phyloP scores from a whole-genome alignment of 2,329 filamentous ascomycete species.

The Sporothrix schenckii region DNA sequence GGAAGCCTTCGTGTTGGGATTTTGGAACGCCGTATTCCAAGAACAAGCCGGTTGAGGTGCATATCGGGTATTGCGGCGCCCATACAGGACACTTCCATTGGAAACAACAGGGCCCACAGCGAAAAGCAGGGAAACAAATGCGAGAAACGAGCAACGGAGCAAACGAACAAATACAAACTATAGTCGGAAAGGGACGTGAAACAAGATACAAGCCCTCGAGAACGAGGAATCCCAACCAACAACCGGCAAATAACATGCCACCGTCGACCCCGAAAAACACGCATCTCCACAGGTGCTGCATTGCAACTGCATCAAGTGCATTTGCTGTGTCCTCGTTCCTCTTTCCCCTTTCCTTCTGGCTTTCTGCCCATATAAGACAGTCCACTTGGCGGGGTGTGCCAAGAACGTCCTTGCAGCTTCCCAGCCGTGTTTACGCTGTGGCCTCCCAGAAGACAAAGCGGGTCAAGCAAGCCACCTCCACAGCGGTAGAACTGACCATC shows the following conservation, averaged over 20 bases:
- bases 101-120: neutral
- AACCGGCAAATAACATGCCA: neutral
- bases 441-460: neutral
- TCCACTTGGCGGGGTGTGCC: slow-evolving; percentile 18
- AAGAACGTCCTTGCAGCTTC: slow-evolving; percentile 6
- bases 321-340: neutral
- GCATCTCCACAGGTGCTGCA: slow-evolving; percentile 14
- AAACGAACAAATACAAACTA: neutral
- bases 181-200: neutral
- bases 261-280: neutral
- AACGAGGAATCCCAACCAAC: neutral
- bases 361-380: neutral
- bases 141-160: neutral
- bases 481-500: slow-evolving; percentile 5
- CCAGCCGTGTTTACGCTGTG: slow-evolving; percentile 22
- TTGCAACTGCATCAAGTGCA: neutral
- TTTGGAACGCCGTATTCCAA: neutral
- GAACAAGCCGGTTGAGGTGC: neutral
- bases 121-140: neutral
- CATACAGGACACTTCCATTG: neutral
- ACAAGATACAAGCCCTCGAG: neutral
- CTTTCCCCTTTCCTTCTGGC: neutral
- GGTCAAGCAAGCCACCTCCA: slow-evolving; percentile 19
- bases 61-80: neutral
- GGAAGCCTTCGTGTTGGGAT: slow-evolving; percentile 11